A percentile compares a stretch with the other conserved stretches of the same genome.
Conservation (phyloP, 257 asterid genomes). For the Nemophila menziesii region DNA sequence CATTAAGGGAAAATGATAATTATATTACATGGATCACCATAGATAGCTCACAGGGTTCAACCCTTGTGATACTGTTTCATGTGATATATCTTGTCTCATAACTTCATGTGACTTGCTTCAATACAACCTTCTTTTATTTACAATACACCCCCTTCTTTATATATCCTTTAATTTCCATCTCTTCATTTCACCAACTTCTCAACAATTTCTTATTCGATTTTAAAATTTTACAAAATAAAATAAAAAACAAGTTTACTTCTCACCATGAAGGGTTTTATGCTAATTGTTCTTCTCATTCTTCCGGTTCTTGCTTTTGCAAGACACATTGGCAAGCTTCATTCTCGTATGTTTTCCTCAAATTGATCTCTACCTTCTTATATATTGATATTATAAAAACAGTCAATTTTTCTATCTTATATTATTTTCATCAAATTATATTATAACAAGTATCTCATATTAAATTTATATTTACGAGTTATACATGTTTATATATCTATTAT, state of each 20-base stretch:
- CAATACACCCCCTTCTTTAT: constrained; percentile 24
- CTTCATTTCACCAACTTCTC: neutral
- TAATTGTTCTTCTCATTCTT: constrained; percentile 24
- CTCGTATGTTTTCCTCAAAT: constrained; percentile 25
- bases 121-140: constrained; percentile 12
- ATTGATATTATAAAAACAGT: too few species aligned
- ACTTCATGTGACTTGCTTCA: constrained; percentile 73
- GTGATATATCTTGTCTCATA: constrained; percentile 33
- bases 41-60: constrained; percentile 17
- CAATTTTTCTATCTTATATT: too few species aligned
- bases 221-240: neutral
- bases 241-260: neutral
- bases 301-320: constrained; percentile 33
- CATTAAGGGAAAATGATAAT: neutral
- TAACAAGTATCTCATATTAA: too few species aligned
- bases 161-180: constrained; percentile 10
- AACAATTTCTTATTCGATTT: neutral
- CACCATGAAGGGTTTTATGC: constrained; percentile 22
- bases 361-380: too few species aligned
- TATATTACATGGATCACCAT: constrained; percentile 7
- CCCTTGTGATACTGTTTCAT: constrained; percentile 39
- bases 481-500: too few species aligned
- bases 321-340: constrained; percentile 28
- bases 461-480: too few species aligned
- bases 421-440: too few species aligned